These are phyloP conservation scores for Eragrostis tef DNA, from an alignment of 202 grass and related monocot genomes.

Conservation along the genomic window DNA sequence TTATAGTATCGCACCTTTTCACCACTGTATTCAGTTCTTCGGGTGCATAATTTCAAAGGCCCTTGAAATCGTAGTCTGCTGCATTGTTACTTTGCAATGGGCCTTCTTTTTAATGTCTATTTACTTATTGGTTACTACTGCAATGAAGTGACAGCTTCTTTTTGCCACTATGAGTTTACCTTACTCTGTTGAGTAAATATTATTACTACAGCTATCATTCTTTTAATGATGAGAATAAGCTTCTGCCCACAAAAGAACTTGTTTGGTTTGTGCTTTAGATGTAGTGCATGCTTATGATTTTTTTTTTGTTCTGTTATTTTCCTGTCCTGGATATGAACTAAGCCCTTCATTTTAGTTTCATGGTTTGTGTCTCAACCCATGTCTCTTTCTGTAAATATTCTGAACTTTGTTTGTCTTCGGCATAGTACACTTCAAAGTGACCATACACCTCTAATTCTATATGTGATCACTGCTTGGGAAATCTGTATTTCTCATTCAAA, in stretches of 20 bases:
- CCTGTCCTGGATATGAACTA: background rate
- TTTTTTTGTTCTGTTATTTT: background rate
- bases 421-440: background rate
- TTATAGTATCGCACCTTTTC: conserved; percentile 12
- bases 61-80: conserved; percentile 22
- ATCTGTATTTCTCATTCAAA: conserved; percentile 8
- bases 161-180: background rate
- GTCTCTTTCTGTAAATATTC: background rate
- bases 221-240: background rate
- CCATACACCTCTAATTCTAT: background rate
- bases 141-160: background rate
- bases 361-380: background rate
- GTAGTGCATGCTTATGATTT: background rate
- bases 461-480: background rate
- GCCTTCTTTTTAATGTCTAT: background rate
- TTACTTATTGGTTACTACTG: conserved; percentile 9
- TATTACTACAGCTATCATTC: background rate
- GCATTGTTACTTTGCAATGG: background rate
- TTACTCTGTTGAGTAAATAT: background rate
- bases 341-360: background rate
- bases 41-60: conserved; percentile 27
- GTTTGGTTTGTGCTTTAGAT: conserved; percentile 9
- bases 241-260: background rate
- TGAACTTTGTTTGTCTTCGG: background rate
- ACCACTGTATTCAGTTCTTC: conserved; percentile 12